A percentile compares a stretch with the other conserved stretches of the same genome.
Conservation (phyloP, 345 rosid genomes). For the Lagerstroemia speciosa region DNA sequence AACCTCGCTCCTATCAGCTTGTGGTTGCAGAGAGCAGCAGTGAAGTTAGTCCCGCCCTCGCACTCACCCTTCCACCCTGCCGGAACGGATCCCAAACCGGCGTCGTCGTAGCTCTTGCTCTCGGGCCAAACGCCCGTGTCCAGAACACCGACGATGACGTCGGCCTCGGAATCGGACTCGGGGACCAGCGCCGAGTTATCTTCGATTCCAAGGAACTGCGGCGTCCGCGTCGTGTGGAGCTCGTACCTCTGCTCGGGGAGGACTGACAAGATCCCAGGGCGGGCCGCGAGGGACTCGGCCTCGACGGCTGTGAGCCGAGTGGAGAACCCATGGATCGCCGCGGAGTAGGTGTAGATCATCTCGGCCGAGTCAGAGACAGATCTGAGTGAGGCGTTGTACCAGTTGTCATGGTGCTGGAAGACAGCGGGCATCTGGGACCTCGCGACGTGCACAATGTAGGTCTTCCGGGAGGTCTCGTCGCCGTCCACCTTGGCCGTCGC, state of each 20-base stretch:
- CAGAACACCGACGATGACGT: slow-evolving; percentile 46
- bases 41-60: slow-evolving; percentile 47
- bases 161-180: slow-evolving; percentile 16
- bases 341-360: slow-evolving; percentile 46
- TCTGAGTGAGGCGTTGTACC: slow-evolving; percentile 72
- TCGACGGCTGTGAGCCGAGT: slow-evolving; percentile 32
- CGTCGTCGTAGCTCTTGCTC: slow-evolving; percentile 38
- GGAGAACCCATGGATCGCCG: slow-evolving; percentile 53
- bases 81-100: slow-evolving; percentile 42
- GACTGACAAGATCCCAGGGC: slow-evolving; percentile 37
- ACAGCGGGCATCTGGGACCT: slow-evolving; percentile 58
- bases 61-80: slow-evolving; percentile 53
- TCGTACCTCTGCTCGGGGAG: slow-evolving; percentile 42
- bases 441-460: slow-evolving; percentile 92
- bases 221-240: slow-evolving; percentile 57
- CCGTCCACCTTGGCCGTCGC: slow-evolving; percentile 1
- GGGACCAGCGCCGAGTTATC: slow-evolving; percentile 26
- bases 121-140: slow-evolving; percentile 65
- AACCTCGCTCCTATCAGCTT: slow-evolving; percentile 58
- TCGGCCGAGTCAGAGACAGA: slow-evolving; percentile 49
- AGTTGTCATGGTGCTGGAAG: slow-evolving; percentile 53
- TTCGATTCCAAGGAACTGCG: slow-evolving; percentile 49
- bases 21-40: slow-evolving; percentile 31
- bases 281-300: slow-evolving; percentile 32
- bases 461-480: slow-evolving; percentile 20